Evolutionary conservation across 2,329 filamentous ascomycete species (phyloP).

Genomic region (Teratosphaeria epicoccoides): DNA sequence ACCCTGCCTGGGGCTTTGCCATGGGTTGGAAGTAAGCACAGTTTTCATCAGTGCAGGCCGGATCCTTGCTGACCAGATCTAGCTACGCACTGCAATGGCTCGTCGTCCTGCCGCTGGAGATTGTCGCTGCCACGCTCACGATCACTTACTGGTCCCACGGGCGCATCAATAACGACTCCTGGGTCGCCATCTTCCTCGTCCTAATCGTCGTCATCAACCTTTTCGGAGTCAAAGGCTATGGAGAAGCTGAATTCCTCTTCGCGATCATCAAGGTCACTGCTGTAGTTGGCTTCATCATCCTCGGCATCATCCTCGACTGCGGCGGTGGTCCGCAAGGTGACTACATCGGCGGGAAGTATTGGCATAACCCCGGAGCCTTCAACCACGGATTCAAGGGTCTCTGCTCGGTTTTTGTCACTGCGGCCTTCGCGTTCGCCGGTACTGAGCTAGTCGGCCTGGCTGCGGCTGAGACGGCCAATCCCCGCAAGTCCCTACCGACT

Average conservation of each 20-base stretch:
- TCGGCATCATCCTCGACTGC: conserved; percentile 76
- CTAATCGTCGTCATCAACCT: conserved; percentile 73
- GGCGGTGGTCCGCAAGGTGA: conserved; percentile 62
- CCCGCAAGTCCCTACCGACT: conserved; percentile 68
- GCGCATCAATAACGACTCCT: conserved; percentile 56
- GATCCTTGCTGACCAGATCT: not conserved
- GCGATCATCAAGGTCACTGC: conserved; percentile 63
- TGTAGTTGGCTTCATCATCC: conserved; percentile 78
- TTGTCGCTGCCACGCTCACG: conserved; percentile 18
- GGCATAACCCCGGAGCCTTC: conserved; percentile 72
- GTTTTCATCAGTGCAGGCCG: not conserved
- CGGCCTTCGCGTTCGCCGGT: conserved; percentile 65
- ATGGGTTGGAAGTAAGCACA: conserved; percentile 18
- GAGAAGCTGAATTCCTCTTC: conserved; percentile 31
- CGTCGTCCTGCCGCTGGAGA: conserved; percentile 18
- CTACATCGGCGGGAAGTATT: conserved; percentile 73
- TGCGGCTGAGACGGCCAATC: conserved; percentile 68
- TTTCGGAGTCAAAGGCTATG: conserved; percentile 59
- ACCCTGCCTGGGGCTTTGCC: conserved; percentile 51
- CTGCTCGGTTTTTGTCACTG: conserved; percentile 65
- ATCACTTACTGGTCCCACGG: conserved; percentile 16
- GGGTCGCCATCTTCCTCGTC: conserved; percentile 70
- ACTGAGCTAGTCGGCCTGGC: conserved; percentile 68
- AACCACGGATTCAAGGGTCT: conserved; percentile 76
- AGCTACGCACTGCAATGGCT: conserved; percentile 17